Base-by-base conservation (phyloP, 768 basidiomycete species). In the Favolaschia claudopus region DNA sequence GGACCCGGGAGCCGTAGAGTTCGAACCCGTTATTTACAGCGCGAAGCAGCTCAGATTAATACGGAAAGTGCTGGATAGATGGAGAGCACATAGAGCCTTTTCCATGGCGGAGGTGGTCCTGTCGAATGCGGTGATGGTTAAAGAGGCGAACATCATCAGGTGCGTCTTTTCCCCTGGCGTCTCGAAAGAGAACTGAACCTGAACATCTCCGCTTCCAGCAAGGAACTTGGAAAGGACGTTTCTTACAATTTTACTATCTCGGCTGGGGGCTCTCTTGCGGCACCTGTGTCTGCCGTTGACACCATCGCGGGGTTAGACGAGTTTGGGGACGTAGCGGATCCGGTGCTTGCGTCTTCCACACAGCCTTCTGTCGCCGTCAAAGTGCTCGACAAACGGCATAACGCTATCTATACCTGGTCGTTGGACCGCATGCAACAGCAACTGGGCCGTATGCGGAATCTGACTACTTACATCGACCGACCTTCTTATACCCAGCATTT, bases 101-200 rank as follows among this genome's bases (percentile, higher is more conserved):
- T 91, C 89, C 1, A 96, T 99, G 93, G 93, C 96, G 1, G 96
- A 99, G 75, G 79, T 84, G 27, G 87, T 95, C 22, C 77, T 99
- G 48, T 88, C 90, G 7, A 89, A 85, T 70, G 96, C 96, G 10
- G 89, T 95, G 2, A 71, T 89, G 53, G 79, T 98, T 36, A 96
- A 97, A 74, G 97, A 99, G 75, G 96, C 95, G 6, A 98, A 97
- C 72, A 82, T 98, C 42, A 91, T 97, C 66, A 94, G 92, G 91
- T 89, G 62, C 40, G 82, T 37, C 25, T 44, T 42, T 22, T 45
- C 31, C 29, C 13, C 25, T 45, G 7, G 15, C 33, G n/a, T 29
- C 58, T 25, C 13, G 39, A 12, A 13, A 29, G 42, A 24, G 29
- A 39, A 40, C 31, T 54, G 22, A 38, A 24, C 42, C 53, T 57